Evolutionary conservation across 2,329 filamentous ascomycete genomes (phyloP), one percentile per base, ranked within the genome.

Genomic region (Amphichorda felina): DNA sequence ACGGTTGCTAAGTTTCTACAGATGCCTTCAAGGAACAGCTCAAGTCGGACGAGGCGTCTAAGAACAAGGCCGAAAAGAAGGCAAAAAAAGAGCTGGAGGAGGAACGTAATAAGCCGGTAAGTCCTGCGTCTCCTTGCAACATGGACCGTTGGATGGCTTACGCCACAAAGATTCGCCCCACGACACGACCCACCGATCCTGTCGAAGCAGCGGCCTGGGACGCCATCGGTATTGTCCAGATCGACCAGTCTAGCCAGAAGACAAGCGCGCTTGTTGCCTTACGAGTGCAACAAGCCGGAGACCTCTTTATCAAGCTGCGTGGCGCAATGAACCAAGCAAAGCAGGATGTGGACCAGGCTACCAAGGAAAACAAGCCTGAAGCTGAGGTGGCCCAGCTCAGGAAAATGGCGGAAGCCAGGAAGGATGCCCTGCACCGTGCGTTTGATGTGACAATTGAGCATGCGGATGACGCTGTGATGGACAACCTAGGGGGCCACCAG

Each of bases 401-500:
- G 41, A 51, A 55, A 7, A 54, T 57, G 8, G 57, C 66, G 5
- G 59, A 61, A 3, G 47, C 53, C 35, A 66, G 66, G 43, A 63
- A 67, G 39, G 60, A 69, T 27, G 57, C 64, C 4, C 55, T 78
- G 5, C 65, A 61, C 41, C 53, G 61, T 35, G 66, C 69, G 2
- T 56, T 76, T 32, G 64, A 75, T 41, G 63, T 68, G 9, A 70
- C 69, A 2, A 61, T 71, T 35, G 59, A 64, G 17, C 65, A 66
- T 51, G 72, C 71, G 10, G 70, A 75, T 47, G 61, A 64, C 30
- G 61, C 64, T 16, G 68, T 75, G 11, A 51, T 78, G 27, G 67
- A 72, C 44, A 75, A 75, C 37, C 56, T 78, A 25, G 72, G 72
- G 8, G 64, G 64, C 11, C 69, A 77, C 45, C 62, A 67, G 33